phyloP scores from a whole-genome alignment of 2,329 filamentous ascomycete genomes.

The Neocatenulostroma microsporum region DNA sequence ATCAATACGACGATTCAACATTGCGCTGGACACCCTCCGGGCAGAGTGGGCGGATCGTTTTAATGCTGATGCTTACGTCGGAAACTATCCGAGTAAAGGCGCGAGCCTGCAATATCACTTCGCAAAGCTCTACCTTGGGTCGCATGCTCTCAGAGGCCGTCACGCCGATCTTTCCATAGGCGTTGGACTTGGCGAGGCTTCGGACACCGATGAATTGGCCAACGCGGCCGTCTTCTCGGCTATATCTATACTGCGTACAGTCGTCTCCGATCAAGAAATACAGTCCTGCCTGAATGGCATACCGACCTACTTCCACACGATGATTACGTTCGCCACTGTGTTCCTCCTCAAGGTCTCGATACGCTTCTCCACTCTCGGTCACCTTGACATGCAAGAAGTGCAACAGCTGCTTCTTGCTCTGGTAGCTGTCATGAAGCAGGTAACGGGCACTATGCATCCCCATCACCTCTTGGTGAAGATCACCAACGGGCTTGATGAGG shows the following conservation, averaged over 20 bases:
- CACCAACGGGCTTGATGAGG: no score
- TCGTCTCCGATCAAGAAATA: neutral
- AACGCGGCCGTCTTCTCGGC: no score
- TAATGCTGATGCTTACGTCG: conserved; percentile 19
- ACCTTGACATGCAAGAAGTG: no score
- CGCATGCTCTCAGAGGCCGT: conserved; percentile 20
- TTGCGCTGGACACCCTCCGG: conserved; percentile 20
- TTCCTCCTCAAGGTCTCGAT: no score
- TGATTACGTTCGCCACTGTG: conserved; percentile 6
- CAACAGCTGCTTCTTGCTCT: no score
- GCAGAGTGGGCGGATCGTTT: conserved; percentile 23
- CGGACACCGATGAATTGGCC: neutral
- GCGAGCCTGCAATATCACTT: conserved; percentile 24
- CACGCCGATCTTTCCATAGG: neutral
- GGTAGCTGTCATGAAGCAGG: no score
- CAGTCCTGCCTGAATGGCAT: conserved; percentile 1
- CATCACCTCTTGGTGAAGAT: no score
- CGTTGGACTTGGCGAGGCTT: neutral
- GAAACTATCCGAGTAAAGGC: conserved; percentile 23
- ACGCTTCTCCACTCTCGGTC: no score
- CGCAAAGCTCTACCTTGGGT: conserved; percentile 23
- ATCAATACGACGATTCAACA: conserved; percentile 23
- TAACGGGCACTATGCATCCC: no score
- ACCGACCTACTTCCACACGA: conserved; percentile 8
- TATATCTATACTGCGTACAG: no score